Percentiles rank a stretch among this genome's conserved stretches.
phyloP scores from a whole-genome alignment of 805 yeast genomes.

The Yamadazyma ubonensis region DNA sequence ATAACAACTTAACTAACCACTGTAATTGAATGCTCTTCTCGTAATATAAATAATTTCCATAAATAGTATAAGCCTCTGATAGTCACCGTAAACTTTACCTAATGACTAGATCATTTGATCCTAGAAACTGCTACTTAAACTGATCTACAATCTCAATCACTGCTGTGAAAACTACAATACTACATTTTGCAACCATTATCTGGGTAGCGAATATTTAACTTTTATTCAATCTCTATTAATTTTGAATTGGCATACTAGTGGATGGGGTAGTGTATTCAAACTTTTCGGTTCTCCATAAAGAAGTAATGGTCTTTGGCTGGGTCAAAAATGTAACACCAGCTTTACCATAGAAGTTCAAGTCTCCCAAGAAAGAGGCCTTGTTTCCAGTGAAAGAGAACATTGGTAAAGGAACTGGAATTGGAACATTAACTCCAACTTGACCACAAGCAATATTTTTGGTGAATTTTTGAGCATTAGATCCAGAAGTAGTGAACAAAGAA shows the following conservation, averaged over 20 bases:
- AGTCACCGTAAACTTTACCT: no score
- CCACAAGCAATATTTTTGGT: conserved; percentile 69
- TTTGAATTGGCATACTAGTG: conserved; percentile 69
- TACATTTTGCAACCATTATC: no score
- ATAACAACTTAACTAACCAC: no score
- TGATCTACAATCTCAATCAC: no score
- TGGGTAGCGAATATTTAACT: no score
- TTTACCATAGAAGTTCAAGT: conserved; percentile 76
- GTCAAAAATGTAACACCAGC: conserved; percentile 72
- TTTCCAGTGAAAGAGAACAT: conserved; percentile 80
- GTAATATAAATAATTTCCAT: no score
- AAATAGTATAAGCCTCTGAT: no score
- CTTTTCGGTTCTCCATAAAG: conserved; percentile 59
- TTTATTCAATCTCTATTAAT: conserved; percentile 26
- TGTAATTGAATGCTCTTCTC: no score
- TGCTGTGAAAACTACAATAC: no score
- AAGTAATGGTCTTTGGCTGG: conserved; percentile 71
- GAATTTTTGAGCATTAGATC: conserved; percentile 69
- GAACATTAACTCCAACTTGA: conserved; percentile 76
- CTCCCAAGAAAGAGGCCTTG: conserved; percentile 74
- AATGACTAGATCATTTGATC: no score
- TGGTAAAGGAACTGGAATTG: conserved; percentile 79
- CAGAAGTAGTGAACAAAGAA: conserved; percentile 67
- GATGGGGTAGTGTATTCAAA: conserved; percentile 50
- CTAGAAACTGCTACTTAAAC: no score